Evolutionary conservation across 495 filamentous ascomycete genomes (phyloP), one percentile per base, ranked within the genome.

Genomic region (Penicillium longicatenatum): DNA sequence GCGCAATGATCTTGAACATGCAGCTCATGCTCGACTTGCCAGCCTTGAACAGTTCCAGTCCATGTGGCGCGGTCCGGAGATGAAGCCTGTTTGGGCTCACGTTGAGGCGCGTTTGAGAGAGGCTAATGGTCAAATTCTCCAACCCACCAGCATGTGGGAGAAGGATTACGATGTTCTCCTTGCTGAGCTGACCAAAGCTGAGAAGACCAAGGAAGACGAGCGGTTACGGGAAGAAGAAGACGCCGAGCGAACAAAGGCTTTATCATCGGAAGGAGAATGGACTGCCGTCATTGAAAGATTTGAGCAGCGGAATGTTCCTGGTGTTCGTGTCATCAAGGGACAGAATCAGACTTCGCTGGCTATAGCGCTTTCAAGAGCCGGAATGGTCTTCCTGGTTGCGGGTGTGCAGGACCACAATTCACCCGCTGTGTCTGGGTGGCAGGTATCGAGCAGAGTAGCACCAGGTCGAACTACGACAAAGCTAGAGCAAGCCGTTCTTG

Each of bases 101-200:
- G 64, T 77, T 0, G 69, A 73, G 37, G 59, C 71, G 3, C 64
- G 69, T 12, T 67, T 77, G 59, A 67, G 60, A 30, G 70, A 77
- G 29, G 70, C 71, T 4, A 69, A 68, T 22, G 75, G 76, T 1
- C 65, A 64, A 16, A 56, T 74, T 26, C 47, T 76, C 31, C 76
- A 79, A 52, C 68, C 74, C 1, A 68, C 60, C 0, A 71, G 75
- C 10, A 66, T 70, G 45, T 79, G 76, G 76, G 71, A 77, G 31
- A 62, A 59, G n/a, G 73, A 79, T 43, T 79, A 79, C 21, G 71
- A 65, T 20, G 63, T 63, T 1, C 44, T 79, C 22, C 61, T 77
- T 9, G 62, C 69, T n/a, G 69, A 70, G 11, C 58, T 78, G 5
- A 24, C 62, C 17, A 57, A 65, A 30, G 59, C 67, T 8, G 67